Conservation (phyloP, 495 filamentous ascomycete species). For the Neurospora hispaniola region DNA sequence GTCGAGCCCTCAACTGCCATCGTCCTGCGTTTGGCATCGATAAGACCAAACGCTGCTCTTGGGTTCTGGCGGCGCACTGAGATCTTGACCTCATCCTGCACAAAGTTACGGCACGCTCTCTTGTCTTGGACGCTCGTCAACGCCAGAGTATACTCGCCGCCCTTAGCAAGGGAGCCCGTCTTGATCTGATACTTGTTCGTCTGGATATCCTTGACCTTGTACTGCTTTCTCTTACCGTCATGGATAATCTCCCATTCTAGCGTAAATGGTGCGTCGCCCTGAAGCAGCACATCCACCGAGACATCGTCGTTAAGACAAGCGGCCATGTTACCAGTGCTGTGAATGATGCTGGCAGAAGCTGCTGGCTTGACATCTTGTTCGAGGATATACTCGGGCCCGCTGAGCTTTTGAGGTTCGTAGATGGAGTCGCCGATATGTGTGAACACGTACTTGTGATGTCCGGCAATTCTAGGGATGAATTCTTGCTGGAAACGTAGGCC, state of each 20-base stretch:
- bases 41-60: slow-evolving; percentile 65
- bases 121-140: slow-evolving; percentile 78
- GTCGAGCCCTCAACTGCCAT: slow-evolving; percentile 64
- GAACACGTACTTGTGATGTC: slow-evolving; percentile 81
- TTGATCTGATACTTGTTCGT: slow-evolving; percentile 52
- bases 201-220: slow-evolving; percentile 52
- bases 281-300: slow-evolving; percentile 57
- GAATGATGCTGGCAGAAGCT: slow-evolving; percentile 64
- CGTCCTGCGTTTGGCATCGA: slow-evolving; percentile 64
- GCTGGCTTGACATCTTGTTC: slow-evolving; percentile 90
- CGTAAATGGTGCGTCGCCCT: slow-evolving; percentile 77
- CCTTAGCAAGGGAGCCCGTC: slow-evolving; percentile 60
- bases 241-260: slow-evolving; percentile 92
- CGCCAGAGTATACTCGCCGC: slow-evolving; percentile 80
- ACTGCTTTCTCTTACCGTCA: slow-evolving; percentile 66
- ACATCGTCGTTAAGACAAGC: slow-evolving; percentile 77
- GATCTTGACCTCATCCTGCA: slow-evolving; percentile 74
- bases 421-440: slow-evolving; percentile 67
- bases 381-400: slow-evolving; percentile 43
- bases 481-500: slow-evolving; percentile 70
- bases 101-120: slow-evolving; percentile 68
- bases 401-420: slow-evolving; percentile 53
- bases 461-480: slow-evolving; percentile 69
- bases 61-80: slow-evolving; percentile 79
- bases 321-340: slow-evolving; percentile 39